Percentiles rank a stretch among this genome's conserved stretches.
Conservation (phyloP, 305 asterid genomes). For the Petunia hybrid region DNA sequence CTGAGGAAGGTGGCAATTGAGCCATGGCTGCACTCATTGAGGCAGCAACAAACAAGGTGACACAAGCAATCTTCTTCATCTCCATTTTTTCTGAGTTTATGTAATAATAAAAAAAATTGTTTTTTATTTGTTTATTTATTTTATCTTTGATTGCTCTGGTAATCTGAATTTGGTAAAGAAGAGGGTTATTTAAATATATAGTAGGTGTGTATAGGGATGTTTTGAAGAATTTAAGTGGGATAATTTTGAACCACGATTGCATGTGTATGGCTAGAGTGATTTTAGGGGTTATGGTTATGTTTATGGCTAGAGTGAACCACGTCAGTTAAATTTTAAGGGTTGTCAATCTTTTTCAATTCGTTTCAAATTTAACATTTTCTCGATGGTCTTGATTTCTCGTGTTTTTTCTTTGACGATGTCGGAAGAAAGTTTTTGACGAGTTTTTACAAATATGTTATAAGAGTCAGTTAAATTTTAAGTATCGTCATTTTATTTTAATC, state of each 20-base stretch:
- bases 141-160: conserved; percentile 8
- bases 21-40: conserved; percentile 59
- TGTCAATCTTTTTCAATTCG: neutral
- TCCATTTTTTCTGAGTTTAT: conserved; percentile 30
- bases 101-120: conserved; percentile 32
- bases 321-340: neutral
- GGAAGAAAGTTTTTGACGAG: neutral
- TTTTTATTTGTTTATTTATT: neutral
- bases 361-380: neutral
- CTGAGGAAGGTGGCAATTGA: conserved; percentile 18
- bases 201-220: neutral
- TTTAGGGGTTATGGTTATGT: neutral
- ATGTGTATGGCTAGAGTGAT: conserved; percentile 2
- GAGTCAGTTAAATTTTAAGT: neutral
- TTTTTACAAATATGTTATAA: neutral
- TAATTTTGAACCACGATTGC: conserved; percentile 20
- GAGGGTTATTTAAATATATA: neutral
- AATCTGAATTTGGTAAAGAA: conserved; percentile 1
- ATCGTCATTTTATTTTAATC: neutral
- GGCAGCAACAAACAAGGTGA: conserved; percentile 46
- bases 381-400: neutral
- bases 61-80: conserved; percentile 52
- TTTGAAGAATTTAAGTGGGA: neutral
- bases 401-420: neutral
- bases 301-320: neutral